Evolutionary conservation across 495 filamentous ascomycete genomes (phyloP).

Genomic region (Annulohypoxylon maeteangense): DNA sequence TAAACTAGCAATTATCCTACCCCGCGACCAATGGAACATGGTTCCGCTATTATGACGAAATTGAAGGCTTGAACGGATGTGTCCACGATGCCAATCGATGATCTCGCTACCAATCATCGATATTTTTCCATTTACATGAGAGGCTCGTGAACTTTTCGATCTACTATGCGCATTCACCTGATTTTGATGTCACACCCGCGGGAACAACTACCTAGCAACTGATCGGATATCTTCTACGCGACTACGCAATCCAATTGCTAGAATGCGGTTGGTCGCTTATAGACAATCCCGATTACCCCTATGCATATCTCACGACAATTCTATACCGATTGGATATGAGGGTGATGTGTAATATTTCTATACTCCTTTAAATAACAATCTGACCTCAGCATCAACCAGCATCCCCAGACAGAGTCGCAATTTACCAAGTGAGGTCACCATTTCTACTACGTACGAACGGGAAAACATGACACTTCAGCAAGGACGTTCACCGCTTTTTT

Average conservation of each 20-base stretch:
- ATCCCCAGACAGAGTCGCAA: slow-evolving; percentile 21
- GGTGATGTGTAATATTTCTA: not conserved
- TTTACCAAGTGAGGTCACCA: slow-evolving; percentile 10
- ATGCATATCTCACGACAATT: slow-evolving; percentile 4
- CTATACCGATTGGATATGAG: not conserved
- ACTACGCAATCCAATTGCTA: not conserved
- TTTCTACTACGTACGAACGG: slow-evolving; percentile 6
- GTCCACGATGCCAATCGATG: slow-evolving; percentile 32
- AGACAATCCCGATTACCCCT: slow-evolving; percentile 1
- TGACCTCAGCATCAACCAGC: slow-evolving; percentile 30
- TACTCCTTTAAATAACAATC: slow-evolving; percentile 32
- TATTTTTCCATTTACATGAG: not conserved
- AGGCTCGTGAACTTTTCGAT: not conserved
- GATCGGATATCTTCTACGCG: not conserved
- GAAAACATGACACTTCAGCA: slow-evolving; percentile 26
- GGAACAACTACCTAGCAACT: not conserved
- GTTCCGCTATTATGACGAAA: slow-evolving; percentile 41
- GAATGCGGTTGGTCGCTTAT: not conserved
- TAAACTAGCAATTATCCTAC: slow-evolving; percentile 15
- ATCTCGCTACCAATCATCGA: slow-evolving; percentile 16
- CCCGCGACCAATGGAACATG: slow-evolving; percentile 36
- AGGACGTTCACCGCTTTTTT: slow-evolving; percentile 38
- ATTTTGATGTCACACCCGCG: slow-evolving; percentile 14
- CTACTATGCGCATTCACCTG: slow-evolving; percentile 3
- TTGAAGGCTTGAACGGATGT: slow-evolving; percentile 31